A percentile compares a stretch with the other conserved stretches of the same genome.
These are phyloP conservation scores for Lecanicillium sp. DNA, from an alignment of 2,329 filamentous ascomycete genomes.

Conservation along the genomic window DNA sequence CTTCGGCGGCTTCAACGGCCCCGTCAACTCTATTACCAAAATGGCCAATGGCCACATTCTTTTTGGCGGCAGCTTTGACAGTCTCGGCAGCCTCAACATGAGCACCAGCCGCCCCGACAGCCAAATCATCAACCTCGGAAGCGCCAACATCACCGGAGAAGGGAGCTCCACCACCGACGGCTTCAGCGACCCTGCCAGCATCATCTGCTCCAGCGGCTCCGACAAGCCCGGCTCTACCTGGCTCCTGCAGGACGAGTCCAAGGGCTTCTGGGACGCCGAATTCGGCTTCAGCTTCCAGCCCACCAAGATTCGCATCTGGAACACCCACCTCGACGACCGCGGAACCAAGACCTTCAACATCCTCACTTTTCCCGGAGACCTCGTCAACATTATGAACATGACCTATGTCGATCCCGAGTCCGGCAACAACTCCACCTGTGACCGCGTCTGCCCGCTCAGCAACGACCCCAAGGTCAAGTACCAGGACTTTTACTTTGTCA, in stretches of 20 bases:
- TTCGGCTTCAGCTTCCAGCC: constrained; percentile 83
- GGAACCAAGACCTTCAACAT: constrained; percentile 87
- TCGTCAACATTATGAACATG: constrained; percentile 89
- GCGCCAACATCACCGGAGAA: constrained; percentile 65
- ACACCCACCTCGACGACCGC: constrained; percentile 75
- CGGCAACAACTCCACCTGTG: constrained; percentile 65
- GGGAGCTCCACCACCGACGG: constrained; percentile 56
- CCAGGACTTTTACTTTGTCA: constrained; percentile 91
- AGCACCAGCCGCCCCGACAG: constrained; percentile 60
- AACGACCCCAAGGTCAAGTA: constrained; percentile 58
- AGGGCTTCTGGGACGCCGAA: constrained; percentile 76
- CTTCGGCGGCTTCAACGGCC: constrained; percentile 92
- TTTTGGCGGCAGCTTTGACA: constrained; percentile 86
- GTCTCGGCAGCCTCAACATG: constrained; percentile 69
- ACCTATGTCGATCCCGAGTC: constrained; percentile 76
- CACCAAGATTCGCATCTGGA: constrained; percentile 80
- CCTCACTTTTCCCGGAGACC: constrained; percentile 60
- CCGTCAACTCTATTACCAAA: constrained; percentile 78
- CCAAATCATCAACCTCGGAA: constrained; percentile 78
- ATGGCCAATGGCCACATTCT: constrained; percentile 77
- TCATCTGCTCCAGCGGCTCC: constrained; percentile 67
- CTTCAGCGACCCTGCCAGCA: constrained; percentile 70
- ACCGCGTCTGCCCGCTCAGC: constrained; percentile 78
- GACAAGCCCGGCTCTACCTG: constrained; percentile 73
- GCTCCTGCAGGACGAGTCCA: constrained; percentile 63